These are phyloP conservation scores for Isabelozyma gotoi DNA, from an alignment of 805 yeast genomes.

Conservation along the genomic window DNA sequence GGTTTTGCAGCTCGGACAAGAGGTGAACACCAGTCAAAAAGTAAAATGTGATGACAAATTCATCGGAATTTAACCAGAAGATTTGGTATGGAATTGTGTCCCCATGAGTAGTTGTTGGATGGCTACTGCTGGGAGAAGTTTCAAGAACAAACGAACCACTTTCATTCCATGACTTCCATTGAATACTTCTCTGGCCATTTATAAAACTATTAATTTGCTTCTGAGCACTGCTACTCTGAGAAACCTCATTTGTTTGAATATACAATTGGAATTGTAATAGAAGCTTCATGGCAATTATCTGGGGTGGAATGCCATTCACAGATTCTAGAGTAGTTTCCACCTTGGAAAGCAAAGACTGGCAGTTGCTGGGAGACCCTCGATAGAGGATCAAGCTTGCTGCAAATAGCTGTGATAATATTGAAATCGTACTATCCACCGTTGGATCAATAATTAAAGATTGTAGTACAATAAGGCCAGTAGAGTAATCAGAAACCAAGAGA, in stretches of 20 bases:
- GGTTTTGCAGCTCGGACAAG: slow-evolving; percentile 33
- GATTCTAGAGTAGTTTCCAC: slow-evolving; percentile 11
- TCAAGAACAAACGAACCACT: slow-evolving; percentile 21
- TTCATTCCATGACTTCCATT: slow-evolving; percentile 28
- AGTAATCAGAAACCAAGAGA: slow-evolving; percentile 23
- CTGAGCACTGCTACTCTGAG: slow-evolving; percentile 20
- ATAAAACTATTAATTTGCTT: slow-evolving; percentile 19
- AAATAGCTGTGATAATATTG: slow-evolving; percentile 21
- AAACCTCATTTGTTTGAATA: slow-evolving; percentile 25
- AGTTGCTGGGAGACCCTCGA: slow-evolving; percentile 23
- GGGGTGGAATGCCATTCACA: slow-evolving; percentile 20
- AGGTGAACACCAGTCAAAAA: slow-evolving; percentile 43
- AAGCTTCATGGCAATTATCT: slow-evolving; percentile 29
- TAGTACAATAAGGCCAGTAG: slow-evolving; percentile 20
- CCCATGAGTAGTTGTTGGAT: background rate
- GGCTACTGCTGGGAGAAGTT: too few relatives aligned
- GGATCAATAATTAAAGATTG: slow-evolving; percentile 11
- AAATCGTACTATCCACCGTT: slow-evolving; percentile 12
- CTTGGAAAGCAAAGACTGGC: slow-evolving; percentile 12
- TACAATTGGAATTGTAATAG: slow-evolving; percentile 23
- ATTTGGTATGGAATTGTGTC: slow-evolving; percentile 19
- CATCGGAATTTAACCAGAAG: slow-evolving; percentile 44
- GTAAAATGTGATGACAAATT: slow-evolving; percentile 40
- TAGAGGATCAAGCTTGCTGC: slow-evolving; percentile 28
- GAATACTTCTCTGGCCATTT: slow-evolving; percentile 14